phyloP scores from a whole-genome alignment of 495 filamentous ascomycete species.

The Talaromyces trachyspermus region DNA sequence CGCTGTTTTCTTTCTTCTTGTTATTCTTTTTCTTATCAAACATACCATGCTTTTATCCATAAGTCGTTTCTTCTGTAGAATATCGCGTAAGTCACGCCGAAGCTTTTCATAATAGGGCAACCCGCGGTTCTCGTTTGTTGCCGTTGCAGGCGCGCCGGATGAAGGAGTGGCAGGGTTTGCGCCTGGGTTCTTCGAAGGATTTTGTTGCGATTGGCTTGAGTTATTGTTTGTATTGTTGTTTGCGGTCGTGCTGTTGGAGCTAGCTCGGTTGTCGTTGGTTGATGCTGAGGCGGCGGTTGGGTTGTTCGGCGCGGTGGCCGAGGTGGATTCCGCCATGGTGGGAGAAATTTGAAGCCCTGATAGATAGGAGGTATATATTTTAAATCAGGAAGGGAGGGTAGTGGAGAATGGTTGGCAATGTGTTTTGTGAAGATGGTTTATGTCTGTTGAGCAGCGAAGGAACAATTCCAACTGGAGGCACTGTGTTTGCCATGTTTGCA shows the following conservation, averaged over 20 bases:
- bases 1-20: neutral
- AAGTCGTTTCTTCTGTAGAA: constrained; percentile 56
- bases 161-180: constrained; percentile 22
- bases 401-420: too few relatives aligned
- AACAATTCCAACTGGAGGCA: constrained; percentile 20
- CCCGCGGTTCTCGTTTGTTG: constrained; percentile 31
- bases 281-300: neutral
- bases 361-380: too few relatives aligned
- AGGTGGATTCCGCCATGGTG: too few relatives aligned
- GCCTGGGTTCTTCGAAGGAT: too few relatives aligned
- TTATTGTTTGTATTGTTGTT: neutral
- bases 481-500: constrained; percentile 42
- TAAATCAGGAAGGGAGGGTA: too few relatives aligned
- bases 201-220: constrained; percentile 34
- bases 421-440: neutral
- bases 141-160: constrained; percentile 7
- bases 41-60: constrained; percentile 60
- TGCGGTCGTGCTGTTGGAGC: neutral
- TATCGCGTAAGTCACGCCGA: constrained; percentile 59
- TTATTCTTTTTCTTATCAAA: neutral
- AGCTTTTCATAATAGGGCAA: constrained; percentile 70
- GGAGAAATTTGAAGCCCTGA: too few relatives aligned
- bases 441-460: neutral
- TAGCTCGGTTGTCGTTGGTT: neutral
- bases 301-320: neutral